Base-by-base conservation (phyloP, 1,284 basidiomycete species). In the Cryptococcus wingfieldii region DNA sequence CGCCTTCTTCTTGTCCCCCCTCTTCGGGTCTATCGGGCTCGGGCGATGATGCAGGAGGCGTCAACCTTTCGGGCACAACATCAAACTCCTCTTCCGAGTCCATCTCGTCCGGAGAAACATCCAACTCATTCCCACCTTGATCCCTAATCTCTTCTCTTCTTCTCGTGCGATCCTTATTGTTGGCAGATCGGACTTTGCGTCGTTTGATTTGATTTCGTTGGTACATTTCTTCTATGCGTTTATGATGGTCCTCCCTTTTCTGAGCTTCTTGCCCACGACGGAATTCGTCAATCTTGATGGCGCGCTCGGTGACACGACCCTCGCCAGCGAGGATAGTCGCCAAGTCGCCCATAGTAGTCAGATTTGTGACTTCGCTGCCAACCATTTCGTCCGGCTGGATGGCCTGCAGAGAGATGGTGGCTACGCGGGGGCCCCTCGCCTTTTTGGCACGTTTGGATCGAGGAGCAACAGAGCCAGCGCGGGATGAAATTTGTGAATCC, bases 81-180 rank as follows among this genome's bases (percentile, higher is more conserved):
- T 69, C 70, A 55, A 59, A 73, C 38, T 74, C 72, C 42, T 68
- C 66, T 18, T 71, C 71, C 1, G 70, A 70, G 50, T 75, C 66
- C 8, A 58, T 55, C 47, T 69, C 68, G 53, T 74, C 72, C 16
- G 54, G 62, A 14, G 66, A 68, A 14, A 73, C 62, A n/a, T 58
- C 59, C 14, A 58, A 65, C 9, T 60, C 59, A 42, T 68, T 58
- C 28, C 54, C 54, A 0, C 67, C 71, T 2, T 51, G 27, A 37
- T 62, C 55, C 10, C 48, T 23, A 0, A 59, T 47, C 8, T 50
- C 59, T 34, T 61, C 54, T 19, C 71, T 56, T 18, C 68, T 56
- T 31, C 59, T 51, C n/a, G 48, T 65, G 8, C 70, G 58, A 44
- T 61, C 58, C 16, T 19, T 44, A 54, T 74, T 72, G 47, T 59